Base-by-base conservation (phyloP, 495 filamentous ascomycete genomes). In the Hypomontagnella monticulosa region DNA sequence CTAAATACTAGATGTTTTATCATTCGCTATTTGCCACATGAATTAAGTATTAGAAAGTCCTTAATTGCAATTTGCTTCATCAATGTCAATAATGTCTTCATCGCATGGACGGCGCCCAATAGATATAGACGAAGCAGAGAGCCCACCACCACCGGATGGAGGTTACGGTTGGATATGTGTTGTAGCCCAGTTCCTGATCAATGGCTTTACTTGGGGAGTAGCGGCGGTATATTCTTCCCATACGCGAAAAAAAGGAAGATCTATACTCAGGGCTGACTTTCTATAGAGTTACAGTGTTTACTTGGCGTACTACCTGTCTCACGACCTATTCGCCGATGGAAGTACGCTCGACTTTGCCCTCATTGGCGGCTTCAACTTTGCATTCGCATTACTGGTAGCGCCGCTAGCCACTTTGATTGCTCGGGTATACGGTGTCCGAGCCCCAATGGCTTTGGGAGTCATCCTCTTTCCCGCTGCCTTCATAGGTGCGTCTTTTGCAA, bases 141-240 rank as follows among this genome's bases (percentile, higher is more conserved):
- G 6, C 6, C 23, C 23, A 6, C 23, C 23, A 6, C 23, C 23
- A 27, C 38, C 14, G 4, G 38, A 42, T 16, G 38, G 38, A 15
- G 38, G 38, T 6, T 42, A 42, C 16, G 38, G 38, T 7, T 42
- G 38, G 38, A 15, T 42, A 12, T 42, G 38, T 15, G 38, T 42
- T 6, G 38, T 42, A 15, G 38, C 38, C 38, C 38, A 42, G 38
- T 42, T 42, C 38, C 14, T 42, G 12, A 42, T 42, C 38, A 42
- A 42, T 7, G 38, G 12, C 11, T 42, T 42, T n/a, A 42, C 38
- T 15, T 42, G 38, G 38, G 38, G 38, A 2, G 38, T 42, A 14
- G 12, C 38, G 12, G 38, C 38, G 38, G 38, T 42, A 42, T 42
- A 42, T 42, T 16, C 14, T 42, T 16, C 38, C 9, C 38, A 14